phyloP scores from a whole-genome alignment of 768 basidiomycete species.

The Suillus cothurnatus region DNA sequence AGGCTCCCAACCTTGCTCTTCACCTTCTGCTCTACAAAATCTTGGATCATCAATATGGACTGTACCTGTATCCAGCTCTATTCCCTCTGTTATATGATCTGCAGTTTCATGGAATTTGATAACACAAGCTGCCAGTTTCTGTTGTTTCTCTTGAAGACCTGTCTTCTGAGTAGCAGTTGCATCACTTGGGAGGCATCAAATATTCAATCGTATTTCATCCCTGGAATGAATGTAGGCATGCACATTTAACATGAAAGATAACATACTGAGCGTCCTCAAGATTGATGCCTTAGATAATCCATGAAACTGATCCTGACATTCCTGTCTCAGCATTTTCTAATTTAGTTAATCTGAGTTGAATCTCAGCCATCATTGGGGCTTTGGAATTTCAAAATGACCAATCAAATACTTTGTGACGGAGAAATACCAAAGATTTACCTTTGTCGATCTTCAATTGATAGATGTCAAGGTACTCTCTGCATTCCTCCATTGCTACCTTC shows the following conservation, averaged over 20 bases:
- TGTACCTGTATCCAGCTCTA: background rate
- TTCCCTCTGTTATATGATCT: background rate
- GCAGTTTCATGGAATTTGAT: background rate
- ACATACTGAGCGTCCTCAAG: background rate
- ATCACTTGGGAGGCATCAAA: background rate
- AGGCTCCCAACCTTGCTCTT: background rate
- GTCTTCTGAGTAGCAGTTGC: background rate
- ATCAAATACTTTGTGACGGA: no score
- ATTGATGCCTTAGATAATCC: slow-evolving; percentile 7
- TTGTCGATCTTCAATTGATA: slow-evolving; percentile 11
- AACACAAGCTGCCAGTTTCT: background rate
- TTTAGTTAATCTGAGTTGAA: background rate
- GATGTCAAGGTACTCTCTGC: slow-evolving; percentile 5
- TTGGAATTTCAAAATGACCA: no score
- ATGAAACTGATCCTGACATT: background rate
- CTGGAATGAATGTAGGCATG: no score
- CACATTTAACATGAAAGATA: no score
- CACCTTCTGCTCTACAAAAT: background rate
- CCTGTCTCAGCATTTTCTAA: background rate
- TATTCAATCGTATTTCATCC: background rate
- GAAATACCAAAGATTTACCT: background rate
- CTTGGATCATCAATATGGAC: background rate
- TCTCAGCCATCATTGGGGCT: slow-evolving; percentile 12
- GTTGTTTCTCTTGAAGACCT: background rate
- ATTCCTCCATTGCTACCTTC: background rate